Conservation (phyloP, 345 rosid species). For the Euphorbia peplus region DNA sequence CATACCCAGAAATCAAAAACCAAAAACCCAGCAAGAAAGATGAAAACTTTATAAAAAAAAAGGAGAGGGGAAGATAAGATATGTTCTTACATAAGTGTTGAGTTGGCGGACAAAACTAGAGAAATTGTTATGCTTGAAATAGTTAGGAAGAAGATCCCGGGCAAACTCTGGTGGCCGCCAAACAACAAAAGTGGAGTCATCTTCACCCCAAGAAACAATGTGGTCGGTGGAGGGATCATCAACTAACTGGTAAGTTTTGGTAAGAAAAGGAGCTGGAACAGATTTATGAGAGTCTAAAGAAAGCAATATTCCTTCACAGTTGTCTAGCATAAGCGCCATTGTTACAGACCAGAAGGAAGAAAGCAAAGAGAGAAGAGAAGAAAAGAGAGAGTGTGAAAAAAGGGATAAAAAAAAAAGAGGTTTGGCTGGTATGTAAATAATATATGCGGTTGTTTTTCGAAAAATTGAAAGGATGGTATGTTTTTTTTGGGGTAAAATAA, state of each 20-base stretch:
- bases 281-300: slow-evolving; percentile 82
- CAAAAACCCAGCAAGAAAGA: too few relatives aligned
- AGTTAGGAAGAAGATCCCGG: slow-evolving; percentile 90
- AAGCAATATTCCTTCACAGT: slow-evolving; percentile 68
- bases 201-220: slow-evolving; percentile 93
- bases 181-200: slow-evolving; percentile 78
- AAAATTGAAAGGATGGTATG: neutral
- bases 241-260: slow-evolving; percentile 90
- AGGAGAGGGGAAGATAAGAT: too few relatives aligned
- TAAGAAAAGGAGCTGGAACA: slow-evolving; percentile 93
- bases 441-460: slow-evolving; percentile 8
- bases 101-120: slow-evolving; percentile 97
- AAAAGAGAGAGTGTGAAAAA: neutral
- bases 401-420: slow-evolving; percentile 7
- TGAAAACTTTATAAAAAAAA: too few relatives aligned
- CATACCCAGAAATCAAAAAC: too few relatives aligned
- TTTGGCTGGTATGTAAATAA: slow-evolving; percentile 11
- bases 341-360: slow-evolving; percentile 14
- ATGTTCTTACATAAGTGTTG: slow-evolving; percentile 73
- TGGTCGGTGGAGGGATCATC: slow-evolving; percentile 88
- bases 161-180: slow-evolving; percentile 97
- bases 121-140: slow-evolving; percentile 97
- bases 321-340: slow-evolving; percentile 55
- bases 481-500: slow-evolving; percentile 3
- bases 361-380: neutral